Evolutionary conservation across 2,329 filamentous ascomycete genomes (phyloP), one percentile per base, ranked within the genome.

Genomic region (Chalaropsis thielavioides): DNA sequence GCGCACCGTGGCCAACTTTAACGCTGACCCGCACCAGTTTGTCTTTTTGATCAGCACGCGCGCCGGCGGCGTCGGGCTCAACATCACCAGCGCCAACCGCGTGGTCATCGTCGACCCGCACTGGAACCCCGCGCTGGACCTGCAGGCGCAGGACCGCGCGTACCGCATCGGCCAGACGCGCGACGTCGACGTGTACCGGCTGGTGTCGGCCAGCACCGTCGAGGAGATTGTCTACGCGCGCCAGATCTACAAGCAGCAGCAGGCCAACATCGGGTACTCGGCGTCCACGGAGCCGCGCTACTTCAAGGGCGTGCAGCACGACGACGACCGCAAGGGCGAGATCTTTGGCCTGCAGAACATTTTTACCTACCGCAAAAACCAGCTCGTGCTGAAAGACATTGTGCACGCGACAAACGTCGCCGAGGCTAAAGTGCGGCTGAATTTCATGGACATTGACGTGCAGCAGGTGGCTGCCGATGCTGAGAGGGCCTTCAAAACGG

Each of bases 371-470:
- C 85, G 90, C 68, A 83, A 84, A 60, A 83, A 92, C 69, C 88
- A 88, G 67, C 82, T 95, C 13, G 81, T 96, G 15, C 81, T 97
- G 4, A 83, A 89, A n/a, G 90, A 96, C 65, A 97, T 99, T 69
- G 90, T 99, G 70, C 96, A 97, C 78, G 96, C 96, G 75, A 97
- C 94, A 35, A 99, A 99, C 71, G 86, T 99, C 62, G 94, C 94
- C 3, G 94, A 99, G 76, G 90, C 90, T 51, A 89, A 87, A 72
- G 90, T 88, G 0, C 92, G 91, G 0, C 88, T 97, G 10, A 81
- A 83, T 35, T 84, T 96, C 38, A 80, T 86, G n/a, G 86, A 89
- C 64, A 81, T 96, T 19, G 84, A 95, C 67, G 79, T 89, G 70
- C 82, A 87, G 17, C 78, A 84, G 68, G 81, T 80, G 0, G 78